Base-by-base conservation (phyloP, 2,329 filamentous ascomycete species). In the Balansia obtecta region DNA sequence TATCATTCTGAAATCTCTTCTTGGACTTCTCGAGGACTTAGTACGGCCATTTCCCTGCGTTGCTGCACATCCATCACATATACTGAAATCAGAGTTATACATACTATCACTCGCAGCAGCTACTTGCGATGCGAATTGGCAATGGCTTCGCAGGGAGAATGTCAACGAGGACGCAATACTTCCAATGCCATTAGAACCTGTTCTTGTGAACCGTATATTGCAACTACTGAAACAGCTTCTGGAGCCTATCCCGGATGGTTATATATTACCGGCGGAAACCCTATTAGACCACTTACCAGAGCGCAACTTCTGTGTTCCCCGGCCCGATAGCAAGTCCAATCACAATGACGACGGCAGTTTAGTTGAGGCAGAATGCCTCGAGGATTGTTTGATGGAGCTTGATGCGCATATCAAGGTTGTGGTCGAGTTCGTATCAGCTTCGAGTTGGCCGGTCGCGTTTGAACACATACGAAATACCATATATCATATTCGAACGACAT, bases 71-170 rank as follows among this genome's bases (percentile, higher is more conserved):
- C 79, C 80, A 2, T 67, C 71, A 38, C 77, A 83, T 59, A 71
- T 85, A 48, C 66, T 84, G 33, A 71, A 79, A 45, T 84, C 82
- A 16, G 81, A 85, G 61, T 68, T 81, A 45, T 85, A 82, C 57
- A 68, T 84, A n/a, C 64, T 85, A 46, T 73, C 76, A 45, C 68
- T 85, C 41, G 71, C 81, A 37, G 78, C 80, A 60, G 80, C 85
- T 58, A 85, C 82, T 60, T 85, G 80, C 57, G 72, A 74, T 47
- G 74, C 75, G 49, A 74, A 82, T 60, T 84, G 80, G 80, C 42
- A 66, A 22, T 46, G 34, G 70, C 50, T 39, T 11, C 58, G 52
- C 33, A 55, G 59, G 20, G 51, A 51, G 39, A 53, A 60, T 57
- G 33, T 45, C 18, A 55, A 57, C 18, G 53, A 52, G 22, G 33